Evolutionary conservation across 768 basidiomycete genomes (phyloP), one percentile per base, ranked within the genome.

Genomic region (Suillus placidus): DNA sequence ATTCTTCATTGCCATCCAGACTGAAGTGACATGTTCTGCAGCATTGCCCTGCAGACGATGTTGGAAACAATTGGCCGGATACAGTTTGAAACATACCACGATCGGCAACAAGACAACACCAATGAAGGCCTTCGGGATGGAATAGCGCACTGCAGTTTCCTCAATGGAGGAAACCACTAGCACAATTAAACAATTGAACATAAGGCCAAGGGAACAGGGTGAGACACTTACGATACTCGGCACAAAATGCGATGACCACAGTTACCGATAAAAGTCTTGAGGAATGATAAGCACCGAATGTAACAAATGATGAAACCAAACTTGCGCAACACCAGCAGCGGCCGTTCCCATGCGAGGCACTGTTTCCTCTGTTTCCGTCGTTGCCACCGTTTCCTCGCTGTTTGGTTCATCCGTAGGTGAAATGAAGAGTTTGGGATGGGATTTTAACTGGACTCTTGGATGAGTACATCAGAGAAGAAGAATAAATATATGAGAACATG

Each of bases 131-230:
- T 93, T 93, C 0, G 93, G 92, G 61, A 97, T 92, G 63, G 83
- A 75, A 76, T 93, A 95, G 49, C 91, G 83, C 18, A 85, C 80
- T 2, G 95, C 94, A 30, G 92, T 93, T 74, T 96, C 94, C 75
- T 96, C 95, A 68, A 96, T 97, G 4, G 93, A 94, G 4, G 90
- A 91, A 43, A 97, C 94, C 76, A 94, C 92, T 94, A 62, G 0
- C 60, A 42, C 34, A 51, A 35, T 4, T 42, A 2, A 42, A 42
- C 42, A 42, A 10, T 45, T 47, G 18, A 66, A 51, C 49, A 14
- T 5, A 14, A 45, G 26, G 16, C 42, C 23, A 14, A 32, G 35
- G 23, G 49, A 63, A 30, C 20, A 7, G 37, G 47, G 32, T 38
- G 13, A 34, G 20, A 57, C 12, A 85, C 89, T 72, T 73, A 90